Conservation (phyloP, 192 early-diverging fungal species). For the Coemansia sp. region DNA sequence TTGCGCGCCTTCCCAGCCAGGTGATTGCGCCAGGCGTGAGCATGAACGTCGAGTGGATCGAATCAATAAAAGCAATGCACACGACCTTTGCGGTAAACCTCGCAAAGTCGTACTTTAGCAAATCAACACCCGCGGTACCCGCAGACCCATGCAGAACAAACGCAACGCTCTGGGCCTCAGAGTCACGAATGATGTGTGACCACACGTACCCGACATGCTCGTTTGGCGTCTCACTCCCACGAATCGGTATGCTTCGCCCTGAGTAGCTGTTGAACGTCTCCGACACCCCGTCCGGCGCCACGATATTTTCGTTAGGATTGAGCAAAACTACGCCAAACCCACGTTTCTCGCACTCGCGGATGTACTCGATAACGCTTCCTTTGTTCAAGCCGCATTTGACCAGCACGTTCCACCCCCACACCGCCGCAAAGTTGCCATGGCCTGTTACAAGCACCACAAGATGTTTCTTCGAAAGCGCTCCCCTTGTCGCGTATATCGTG, state of each 20-base stretch:
- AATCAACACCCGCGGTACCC: slow-evolving; percentile 27
- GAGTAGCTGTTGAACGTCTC: slow-evolving; percentile 40
- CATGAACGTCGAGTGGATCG: slow-evolving; percentile 28
- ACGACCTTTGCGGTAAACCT: slow-evolving; percentile 27
- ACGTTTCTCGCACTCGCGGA: slow-evolving; percentile 14
- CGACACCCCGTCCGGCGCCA: slow-evolving; percentile 31
- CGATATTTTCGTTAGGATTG: slow-evolving; percentile 51
- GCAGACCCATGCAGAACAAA: slow-evolving; percentile 42
- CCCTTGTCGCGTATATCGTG: slow-evolving; percentile 37
- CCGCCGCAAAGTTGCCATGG: slow-evolving; percentile 24
- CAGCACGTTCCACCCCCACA: slow-evolving; percentile 49
- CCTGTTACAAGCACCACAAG: slow-evolving; percentile 44
- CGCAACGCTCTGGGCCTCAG: slow-evolving; percentile 13
- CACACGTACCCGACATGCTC: slow-evolving; percentile 53
- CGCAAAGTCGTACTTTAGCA: slow-evolving; percentile 38
- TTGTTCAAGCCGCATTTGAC: slow-evolving; percentile 26
- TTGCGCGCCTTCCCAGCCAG: slow-evolving; percentile 25
- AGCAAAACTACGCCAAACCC: slow-evolving; percentile 44
- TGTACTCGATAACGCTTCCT: slow-evolving; percentile 35
- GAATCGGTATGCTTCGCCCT: slow-evolving; percentile 16
- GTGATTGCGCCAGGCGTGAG: slow-evolving; percentile 9
- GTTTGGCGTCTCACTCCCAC: slow-evolving; percentile 42
- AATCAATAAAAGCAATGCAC: slow-evolving; percentile 45
- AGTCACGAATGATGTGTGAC: slow-evolving; percentile 27
- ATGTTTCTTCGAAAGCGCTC: slow-evolving; percentile 22